Conservation (phyloP, 805 yeast genomes). For the Candida verbasci region DNA sequence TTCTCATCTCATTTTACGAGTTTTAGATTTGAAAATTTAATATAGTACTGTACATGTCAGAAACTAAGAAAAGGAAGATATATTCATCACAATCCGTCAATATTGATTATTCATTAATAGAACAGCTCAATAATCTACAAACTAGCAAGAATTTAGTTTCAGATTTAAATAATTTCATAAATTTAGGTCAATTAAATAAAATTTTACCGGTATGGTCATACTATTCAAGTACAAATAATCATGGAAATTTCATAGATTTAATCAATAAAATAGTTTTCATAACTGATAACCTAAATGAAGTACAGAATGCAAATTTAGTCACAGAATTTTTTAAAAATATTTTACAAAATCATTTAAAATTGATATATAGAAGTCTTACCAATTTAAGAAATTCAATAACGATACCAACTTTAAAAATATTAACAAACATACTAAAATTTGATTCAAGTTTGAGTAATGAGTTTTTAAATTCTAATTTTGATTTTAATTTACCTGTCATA, state of each 20-base stretch:
- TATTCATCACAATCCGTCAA: conserved; percentile 9
- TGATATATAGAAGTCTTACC: conserved; percentile 63
- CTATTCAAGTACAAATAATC: conserved; percentile 47
- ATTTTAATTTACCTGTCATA: conserved; percentile 56
- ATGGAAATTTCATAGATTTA: conserved; percentile 42
- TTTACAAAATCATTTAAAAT: conserved; percentile 52
- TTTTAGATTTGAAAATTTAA: too few species aligned
- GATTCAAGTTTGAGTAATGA: conserved; percentile 51
- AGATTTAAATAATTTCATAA: conserved; percentile 24
- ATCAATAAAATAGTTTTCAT: conserved; percentile 38
- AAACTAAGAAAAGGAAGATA: conserved; percentile 7
- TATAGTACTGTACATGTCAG: too few species aligned
- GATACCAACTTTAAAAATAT: conserved; percentile 55
- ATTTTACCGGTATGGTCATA: conserved; percentile 40
- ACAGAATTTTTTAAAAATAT: conserved; percentile 46
- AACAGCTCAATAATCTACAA: conserved; percentile 8
- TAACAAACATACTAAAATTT: conserved; percentile 47
- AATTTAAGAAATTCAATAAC: conserved; percentile 55
- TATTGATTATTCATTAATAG: conserved; percentile 12
- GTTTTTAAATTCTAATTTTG: conserved; percentile 63
- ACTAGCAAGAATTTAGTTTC: not conserved
- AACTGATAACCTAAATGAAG: conserved; percentile 12
- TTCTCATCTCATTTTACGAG: not conserved
- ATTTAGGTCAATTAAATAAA: conserved; percentile 21
- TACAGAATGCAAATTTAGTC: conserved; percentile 7